Percentiles rank a stretch among this genome's conserved stretches.
Evolutionary conservation across 176 grass and related monocot species (phyloP).

Genomic region (Olyra latifolia): DNA sequence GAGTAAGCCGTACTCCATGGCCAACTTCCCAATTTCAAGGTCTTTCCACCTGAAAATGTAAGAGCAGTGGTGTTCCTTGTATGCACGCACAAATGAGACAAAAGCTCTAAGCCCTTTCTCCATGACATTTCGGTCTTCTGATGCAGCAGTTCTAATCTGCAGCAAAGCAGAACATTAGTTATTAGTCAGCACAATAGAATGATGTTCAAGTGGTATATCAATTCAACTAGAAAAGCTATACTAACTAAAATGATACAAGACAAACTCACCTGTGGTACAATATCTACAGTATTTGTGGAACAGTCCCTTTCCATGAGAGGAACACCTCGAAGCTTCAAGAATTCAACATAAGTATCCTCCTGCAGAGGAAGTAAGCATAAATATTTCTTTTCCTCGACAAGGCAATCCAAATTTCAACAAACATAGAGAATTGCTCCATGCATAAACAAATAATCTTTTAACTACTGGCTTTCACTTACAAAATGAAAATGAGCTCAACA

Average conservation of each 20-base stretch:
- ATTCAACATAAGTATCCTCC: constrained; percentile 94
- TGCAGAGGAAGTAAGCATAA: constrained; percentile 28
- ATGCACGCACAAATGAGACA: constrained; percentile 88
- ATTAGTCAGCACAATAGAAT: constrained; percentile 1
- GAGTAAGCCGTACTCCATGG: constrained; percentile 92
- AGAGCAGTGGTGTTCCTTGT: constrained; percentile 96
- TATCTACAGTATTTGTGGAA: constrained; percentile 45
- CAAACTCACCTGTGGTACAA: constrained; percentile 62
- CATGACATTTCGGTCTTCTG: constrained; percentile 89
- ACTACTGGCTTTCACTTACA: neutral
- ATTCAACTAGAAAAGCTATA: constrained; percentile 5
- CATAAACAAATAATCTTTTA: constrained; percentile 1
- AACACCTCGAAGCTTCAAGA: constrained; percentile 73
- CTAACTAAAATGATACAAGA: constrained; percentile 16
- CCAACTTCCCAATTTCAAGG: constrained; percentile 83
- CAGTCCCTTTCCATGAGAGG: constrained; percentile 77
- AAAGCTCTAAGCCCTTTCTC: constrained; percentile 92
- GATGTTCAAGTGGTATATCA: constrained; percentile 5
- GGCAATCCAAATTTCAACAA: neutral
- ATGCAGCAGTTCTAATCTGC: constrained; percentile 80
- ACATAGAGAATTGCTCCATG: neutral
- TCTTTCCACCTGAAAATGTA: constrained; percentile 97
- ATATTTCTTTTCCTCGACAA: constrained; percentile 6
- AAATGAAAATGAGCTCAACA: neutral
- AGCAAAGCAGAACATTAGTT: constrained; percentile 16